phyloP scores from a whole-genome alignment of 108 stramenopile genomes.

The Nannochloropsis salina region DNA sequence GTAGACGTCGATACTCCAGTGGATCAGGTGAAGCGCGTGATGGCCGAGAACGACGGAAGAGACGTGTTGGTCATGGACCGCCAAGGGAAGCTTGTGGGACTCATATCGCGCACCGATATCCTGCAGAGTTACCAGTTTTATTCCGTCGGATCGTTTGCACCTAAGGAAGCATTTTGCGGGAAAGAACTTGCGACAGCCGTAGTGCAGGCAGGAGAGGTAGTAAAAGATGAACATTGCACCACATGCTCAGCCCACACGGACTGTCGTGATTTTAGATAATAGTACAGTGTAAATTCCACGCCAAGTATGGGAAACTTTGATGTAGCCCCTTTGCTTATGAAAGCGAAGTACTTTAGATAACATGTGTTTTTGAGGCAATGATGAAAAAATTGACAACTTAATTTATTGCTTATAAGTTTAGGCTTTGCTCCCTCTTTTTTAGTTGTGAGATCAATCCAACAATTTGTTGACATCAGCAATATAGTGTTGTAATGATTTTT shows the following conservation, averaged over 20 bases:
- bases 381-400: no score
- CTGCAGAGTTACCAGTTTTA: not conserved
- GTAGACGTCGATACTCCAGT: not conserved
- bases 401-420: no score
- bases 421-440: no score
- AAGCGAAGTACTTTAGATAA: no score
- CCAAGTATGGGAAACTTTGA: no score
- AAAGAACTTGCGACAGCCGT: not conserved
- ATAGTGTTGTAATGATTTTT: no score
- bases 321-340: no score
- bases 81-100: slow-evolving; percentile 11
- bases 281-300: not conserved
- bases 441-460: no score
- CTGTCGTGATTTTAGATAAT: not conserved
- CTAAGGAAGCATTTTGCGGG: not conserved
- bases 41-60: not conserved
- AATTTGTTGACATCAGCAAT: no score
- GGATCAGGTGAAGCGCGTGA: not conserved
- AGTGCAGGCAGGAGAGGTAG: not conserved
- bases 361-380: no score
- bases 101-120: slow-evolving; percentile 13
- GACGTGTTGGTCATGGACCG: slow-evolving; percentile 15
- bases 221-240: not conserved
- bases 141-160: slow-evolving; percentile 16
- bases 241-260: slow-evolving; percentile 19